Evolutionary conservation across 176 grass and related monocot genomes (phyloP).

Genomic region (Elymus sibiricus): DNA sequence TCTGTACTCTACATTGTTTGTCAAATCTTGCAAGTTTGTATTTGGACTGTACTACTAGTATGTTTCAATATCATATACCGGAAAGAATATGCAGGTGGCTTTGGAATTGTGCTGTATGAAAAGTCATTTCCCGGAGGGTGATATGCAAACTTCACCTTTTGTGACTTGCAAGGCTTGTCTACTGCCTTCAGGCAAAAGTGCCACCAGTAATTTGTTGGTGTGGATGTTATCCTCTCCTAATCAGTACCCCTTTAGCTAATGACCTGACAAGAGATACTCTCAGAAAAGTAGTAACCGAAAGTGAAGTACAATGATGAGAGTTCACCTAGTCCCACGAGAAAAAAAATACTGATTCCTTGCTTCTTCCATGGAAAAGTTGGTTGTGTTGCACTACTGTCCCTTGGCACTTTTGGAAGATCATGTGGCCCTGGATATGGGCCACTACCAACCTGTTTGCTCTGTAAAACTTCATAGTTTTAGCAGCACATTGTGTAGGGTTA

Average conservation of each 20-base stretch:
- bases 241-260: slow-evolving; percentile 21
- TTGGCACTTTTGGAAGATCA: slow-evolving; percentile 44
- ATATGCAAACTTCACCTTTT: slow-evolving; percentile 42
- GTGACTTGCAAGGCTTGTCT: slow-evolving; percentile 44
- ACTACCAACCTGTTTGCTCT: slow-evolving; percentile 19
- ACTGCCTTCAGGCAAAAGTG: slow-evolving; percentile 25
- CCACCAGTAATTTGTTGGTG: slow-evolving; percentile 31
- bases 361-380: slow-evolving; percentile 32
- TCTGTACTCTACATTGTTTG: slow-evolving; percentile 17
- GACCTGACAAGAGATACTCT: slow-evolving; percentile 30
- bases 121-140: slow-evolving; percentile 10
- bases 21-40: slow-evolving; percentile 16
- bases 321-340: slow-evolving; percentile 29
- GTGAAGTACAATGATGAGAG: slow-evolving; percentile 30
- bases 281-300: slow-evolving; percentile 37
- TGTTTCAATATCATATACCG: neutral
- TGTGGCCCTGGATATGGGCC: slow-evolving; percentile 36
- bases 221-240: slow-evolving; percentile 36
- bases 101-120: slow-evolving; percentile 22
- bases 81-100: slow-evolving; percentile 24
- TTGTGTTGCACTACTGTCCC: slow-evolving; percentile 38
- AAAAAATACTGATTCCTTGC: slow-evolving; percentile 47
- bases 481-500: slow-evolving; percentile 7
- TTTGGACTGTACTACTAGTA: neutral
- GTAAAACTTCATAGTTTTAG: neutral